phyloP scores from a whole-genome alignment of 495 filamentous ascomycete genomes.

The Durotheca rogersii region DNA sequence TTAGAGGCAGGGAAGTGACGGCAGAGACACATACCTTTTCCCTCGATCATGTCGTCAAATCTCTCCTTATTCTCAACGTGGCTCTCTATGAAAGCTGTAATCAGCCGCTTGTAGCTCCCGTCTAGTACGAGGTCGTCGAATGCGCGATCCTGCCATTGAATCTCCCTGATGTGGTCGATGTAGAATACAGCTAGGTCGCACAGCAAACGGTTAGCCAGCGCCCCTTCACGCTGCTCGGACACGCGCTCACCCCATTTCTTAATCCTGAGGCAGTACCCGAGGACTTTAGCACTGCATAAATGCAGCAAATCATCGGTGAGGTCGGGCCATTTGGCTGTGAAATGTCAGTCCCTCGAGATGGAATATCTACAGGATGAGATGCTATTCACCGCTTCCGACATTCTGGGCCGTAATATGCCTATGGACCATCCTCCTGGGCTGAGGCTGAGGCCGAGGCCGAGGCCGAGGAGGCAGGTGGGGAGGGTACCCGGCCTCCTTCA shows the following conservation, averaged over 20 bases:
- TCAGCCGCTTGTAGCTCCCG: constrained; percentile 53
- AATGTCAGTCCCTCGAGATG: neutral
- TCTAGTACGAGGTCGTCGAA: constrained; percentile 61
- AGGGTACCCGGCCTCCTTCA: neutral
- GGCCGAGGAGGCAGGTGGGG: neutral
- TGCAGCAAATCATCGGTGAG: constrained; percentile 47
- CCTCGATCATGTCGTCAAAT: constrained; percentile 64
- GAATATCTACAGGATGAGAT: neutral
- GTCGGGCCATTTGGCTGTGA: constrained; percentile 15
- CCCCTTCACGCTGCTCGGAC: neutral
- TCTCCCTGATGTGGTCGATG: constrained; percentile 42
- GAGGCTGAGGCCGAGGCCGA: neutral
- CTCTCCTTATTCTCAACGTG: constrained; percentile 50
- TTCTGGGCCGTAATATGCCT: neutral
- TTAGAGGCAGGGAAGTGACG: too few relatives aligned
- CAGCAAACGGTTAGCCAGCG: neutral
- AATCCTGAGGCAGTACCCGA: constrained; percentile 50
- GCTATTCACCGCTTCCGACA: constrained; percentile 1
- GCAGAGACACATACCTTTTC: constrained; percentile 49
- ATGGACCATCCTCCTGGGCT: neutral
- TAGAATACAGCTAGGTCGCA: constrained; percentile 33
- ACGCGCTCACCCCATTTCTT: constrained; percentile 47
- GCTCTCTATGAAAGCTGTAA: constrained; percentile 54
- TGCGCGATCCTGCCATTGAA: constrained; percentile 56
- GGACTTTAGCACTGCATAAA: constrained; percentile 43